Conservation (phyloP, 495 filamentous ascomycete species). For the Pyrenula aspistea region DNA sequence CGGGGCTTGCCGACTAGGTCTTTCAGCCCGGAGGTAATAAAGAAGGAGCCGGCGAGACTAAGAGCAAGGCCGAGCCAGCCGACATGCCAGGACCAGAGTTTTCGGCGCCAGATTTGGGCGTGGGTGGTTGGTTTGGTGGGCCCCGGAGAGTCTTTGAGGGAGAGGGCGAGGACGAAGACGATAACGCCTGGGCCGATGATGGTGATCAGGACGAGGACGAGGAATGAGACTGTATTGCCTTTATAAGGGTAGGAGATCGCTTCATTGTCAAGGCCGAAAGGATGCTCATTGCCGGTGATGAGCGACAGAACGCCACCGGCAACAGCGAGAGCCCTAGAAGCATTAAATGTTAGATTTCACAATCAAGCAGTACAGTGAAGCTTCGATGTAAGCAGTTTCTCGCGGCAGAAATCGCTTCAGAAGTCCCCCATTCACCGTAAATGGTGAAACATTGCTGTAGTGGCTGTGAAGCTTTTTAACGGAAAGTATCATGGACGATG, state of each 20-base stretch:
- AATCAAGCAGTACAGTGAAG: neutral
- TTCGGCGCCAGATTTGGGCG: constrained; percentile 26
- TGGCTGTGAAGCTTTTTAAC: too few relatives aligned
- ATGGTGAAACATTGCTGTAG: too few relatives aligned
- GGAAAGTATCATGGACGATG: too few relatives aligned
- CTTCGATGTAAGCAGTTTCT: too few relatives aligned
- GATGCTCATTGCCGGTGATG: constrained; percentile 25
- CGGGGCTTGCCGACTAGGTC: constrained; percentile 51
- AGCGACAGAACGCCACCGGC: constrained; percentile 33
- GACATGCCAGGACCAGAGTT: constrained; percentile 53
- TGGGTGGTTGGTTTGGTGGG: constrained; percentile 16
- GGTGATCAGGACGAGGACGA: constrained; percentile 34
- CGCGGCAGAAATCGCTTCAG: too few relatives aligned
- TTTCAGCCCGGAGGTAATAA: constrained; percentile 52
- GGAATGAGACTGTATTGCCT: constrained; percentile 42
- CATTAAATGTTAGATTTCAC: neutral
- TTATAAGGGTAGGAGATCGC: constrained; percentile 46
- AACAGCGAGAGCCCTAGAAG: constrained; percentile 26
- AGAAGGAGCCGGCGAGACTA: constrained; percentile 38
- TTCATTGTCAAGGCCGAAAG: constrained; percentile 39
- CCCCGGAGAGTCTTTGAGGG: constrained; percentile 30
- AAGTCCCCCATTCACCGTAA: too few relatives aligned
- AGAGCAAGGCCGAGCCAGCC: constrained; percentile 53
- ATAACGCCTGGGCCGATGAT: constrained; percentile 44
- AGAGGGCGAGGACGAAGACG: constrained; percentile 31